Evolutionary conservation across 345 rosid genomes (phyloP).

Genomic region (Noccaea caerulescens): DNA sequence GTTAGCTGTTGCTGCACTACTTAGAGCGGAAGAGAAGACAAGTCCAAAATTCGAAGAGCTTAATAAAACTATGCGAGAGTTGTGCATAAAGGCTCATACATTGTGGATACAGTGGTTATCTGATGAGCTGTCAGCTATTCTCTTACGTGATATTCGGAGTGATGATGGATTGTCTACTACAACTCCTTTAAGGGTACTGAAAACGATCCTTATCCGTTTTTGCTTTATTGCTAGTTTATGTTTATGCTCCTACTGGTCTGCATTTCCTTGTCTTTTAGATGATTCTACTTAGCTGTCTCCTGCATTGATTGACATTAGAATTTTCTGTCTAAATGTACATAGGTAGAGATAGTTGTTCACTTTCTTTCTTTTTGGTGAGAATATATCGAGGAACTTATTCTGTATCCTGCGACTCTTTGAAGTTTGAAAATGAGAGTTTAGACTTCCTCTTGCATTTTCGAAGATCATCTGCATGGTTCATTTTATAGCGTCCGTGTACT

Average conservation of each 20-base stretch:
- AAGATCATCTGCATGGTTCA: slow-evolving; percentile 20
- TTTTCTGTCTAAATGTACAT: neutral
- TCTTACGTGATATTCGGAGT: slow-evolving; percentile 62
- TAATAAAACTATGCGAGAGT: slow-evolving; percentile 57
- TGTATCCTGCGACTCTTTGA: neutral
- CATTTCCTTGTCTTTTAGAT: slow-evolving; percentile 20
- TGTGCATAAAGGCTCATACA: slow-evolving; percentile 83
- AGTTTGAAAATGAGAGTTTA: slow-evolving; percentile 8
- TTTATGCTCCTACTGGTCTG: neutral
- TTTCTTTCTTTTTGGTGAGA: slow-evolving; percentile 9
- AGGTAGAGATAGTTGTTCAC: slow-evolving; percentile 16
- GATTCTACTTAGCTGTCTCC: slow-evolving; percentile 5
- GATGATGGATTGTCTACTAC: slow-evolving; percentile 89
- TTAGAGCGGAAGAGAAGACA: slow-evolving; percentile 77
- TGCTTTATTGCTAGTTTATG: slow-evolving; percentile 1
- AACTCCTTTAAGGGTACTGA: slow-evolving; percentile 70
- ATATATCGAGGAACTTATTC: slow-evolving; percentile 6
- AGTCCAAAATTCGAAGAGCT: slow-evolving; percentile 80
- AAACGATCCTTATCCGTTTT: slow-evolving; percentile 15
- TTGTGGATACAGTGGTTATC: slow-evolving; percentile 96
- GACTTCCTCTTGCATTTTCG: slow-evolving; percentile 3
- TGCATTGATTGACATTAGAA: slow-evolving; percentile 1
- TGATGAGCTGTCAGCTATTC: slow-evolving; percentile 76
- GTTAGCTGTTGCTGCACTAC: slow-evolving; percentile 77
- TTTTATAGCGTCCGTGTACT: slow-evolving; percentile 22